Percentiles rank a stretch among this genome's conserved stretches.
phyloP scores from a whole-genome alignment of 1,139 yeast genomes.

The Geotrichum europaeum region DNA sequence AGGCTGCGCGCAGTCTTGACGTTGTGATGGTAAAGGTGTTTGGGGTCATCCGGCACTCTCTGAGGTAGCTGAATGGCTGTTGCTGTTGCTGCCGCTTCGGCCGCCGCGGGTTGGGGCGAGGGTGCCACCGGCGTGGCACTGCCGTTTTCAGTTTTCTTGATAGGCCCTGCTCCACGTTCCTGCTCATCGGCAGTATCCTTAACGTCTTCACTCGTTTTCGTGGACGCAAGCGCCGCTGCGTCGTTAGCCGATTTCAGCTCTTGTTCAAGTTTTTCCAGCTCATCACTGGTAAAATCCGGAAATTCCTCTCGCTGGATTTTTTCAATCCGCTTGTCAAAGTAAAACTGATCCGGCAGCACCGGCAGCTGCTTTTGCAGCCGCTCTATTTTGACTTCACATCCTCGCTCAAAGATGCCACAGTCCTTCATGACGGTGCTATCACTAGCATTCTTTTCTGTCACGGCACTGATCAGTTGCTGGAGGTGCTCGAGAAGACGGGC shows the following conservation, averaged over 20 bases:
- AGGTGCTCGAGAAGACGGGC: not conserved
- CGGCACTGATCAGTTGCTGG: not conserved
- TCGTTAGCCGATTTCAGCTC: not conserved
- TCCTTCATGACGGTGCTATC: not conserved
- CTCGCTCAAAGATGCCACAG: not conserved
- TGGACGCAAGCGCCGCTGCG: not conserved
- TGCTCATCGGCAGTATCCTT: not conserved
- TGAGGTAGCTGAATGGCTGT: not conserved
- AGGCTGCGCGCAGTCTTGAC: not conserved
- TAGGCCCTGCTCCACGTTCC: not conserved
- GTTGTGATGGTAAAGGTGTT: not conserved
- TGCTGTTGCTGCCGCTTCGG: not conserved
- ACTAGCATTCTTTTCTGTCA: not conserved
- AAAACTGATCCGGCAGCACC: not conserved
- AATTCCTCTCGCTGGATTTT: not conserved
- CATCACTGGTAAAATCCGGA: not conserved
- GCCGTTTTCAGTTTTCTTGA: not conserved
- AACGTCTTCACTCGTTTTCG: not conserved
- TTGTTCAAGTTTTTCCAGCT: not conserved
- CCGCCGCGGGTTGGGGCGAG: not conserved
- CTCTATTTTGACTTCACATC: not conserved
- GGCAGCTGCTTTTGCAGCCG: not conserved
- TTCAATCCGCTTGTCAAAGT: not conserved
- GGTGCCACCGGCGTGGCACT: not conserved
- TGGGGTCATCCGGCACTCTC: not conserved